Evolutionary conservation across 2,329 filamentous ascomycete genomes (phyloP).

Genomic region (Colletotrichum sp.): DNA sequence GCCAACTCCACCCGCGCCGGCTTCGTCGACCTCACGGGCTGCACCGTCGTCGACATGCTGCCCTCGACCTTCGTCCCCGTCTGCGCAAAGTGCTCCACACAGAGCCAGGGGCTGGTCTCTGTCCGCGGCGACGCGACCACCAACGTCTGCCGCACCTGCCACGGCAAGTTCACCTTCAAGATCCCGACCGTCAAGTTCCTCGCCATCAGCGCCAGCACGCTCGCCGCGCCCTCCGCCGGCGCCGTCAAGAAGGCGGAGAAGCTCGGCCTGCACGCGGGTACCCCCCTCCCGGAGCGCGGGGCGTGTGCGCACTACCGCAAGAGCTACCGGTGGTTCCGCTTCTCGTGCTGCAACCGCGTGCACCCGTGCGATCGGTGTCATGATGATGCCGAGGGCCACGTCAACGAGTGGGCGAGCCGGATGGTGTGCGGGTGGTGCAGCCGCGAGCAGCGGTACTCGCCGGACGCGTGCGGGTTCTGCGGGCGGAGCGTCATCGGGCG

Average conservation of each 20-base stretch:
- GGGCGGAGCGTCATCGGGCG: constrained; percentile 71
- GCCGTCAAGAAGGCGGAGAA: constrained; percentile 53
- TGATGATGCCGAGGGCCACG: constrained; percentile 72
- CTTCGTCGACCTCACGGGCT: constrained; percentile 78
- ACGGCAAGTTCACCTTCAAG: constrained; percentile 80
- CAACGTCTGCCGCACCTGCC: constrained; percentile 80
- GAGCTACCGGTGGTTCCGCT: constrained; percentile 69
- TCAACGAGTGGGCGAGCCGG: constrained; percentile 80
- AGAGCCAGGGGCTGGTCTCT: constrained; percentile 71
- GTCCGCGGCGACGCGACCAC: constrained; percentile 76
- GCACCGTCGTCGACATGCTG: constrained; percentile 76
- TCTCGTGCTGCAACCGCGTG: constrained; percentile 65
- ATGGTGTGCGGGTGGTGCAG: constrained; percentile 86
- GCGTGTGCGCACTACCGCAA: constrained; percentile 63
- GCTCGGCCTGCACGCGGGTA: constrained; percentile 61
- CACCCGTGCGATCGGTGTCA: constrained; percentile 76
- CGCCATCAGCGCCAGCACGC: constrained; percentile 64
- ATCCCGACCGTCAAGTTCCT: constrained; percentile 82
- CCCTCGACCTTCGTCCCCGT: constrained; percentile 82
- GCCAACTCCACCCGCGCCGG: constrained; percentile 75
- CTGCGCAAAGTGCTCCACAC: constrained; percentile 76
- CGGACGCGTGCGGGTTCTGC: constrained; percentile 78
- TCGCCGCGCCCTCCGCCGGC: constrained; percentile 42
- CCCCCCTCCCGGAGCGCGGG: constrained; percentile 57
- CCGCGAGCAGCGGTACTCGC: constrained; percentile 79